Percentiles rank a stretch among this genome's conserved stretches.
phyloP scores from a whole-genome alignment of 2,329 filamentous ascomycete genomes.

The Elsinoe australis region DNA sequence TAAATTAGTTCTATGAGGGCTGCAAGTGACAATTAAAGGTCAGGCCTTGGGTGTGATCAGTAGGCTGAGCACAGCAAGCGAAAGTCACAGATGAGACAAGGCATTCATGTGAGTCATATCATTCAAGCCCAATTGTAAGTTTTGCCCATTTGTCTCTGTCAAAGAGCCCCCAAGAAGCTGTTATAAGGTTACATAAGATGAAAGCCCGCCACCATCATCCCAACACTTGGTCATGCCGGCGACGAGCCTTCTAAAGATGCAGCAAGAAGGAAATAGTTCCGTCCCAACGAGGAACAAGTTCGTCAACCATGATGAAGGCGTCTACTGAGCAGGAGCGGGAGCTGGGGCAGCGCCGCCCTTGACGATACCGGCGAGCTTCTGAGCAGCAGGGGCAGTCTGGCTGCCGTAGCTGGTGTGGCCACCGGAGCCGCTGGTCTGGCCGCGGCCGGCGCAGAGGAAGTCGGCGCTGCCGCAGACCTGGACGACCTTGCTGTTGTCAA shows the following conservation, averaged over 20 bases:
- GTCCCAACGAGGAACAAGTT: not conserved
- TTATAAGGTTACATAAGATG: conserved; percentile 1
- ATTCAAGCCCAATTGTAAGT: not conserved
- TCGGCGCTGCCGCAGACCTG: conserved; percentile 24
- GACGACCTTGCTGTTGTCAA: conserved; percentile 23
- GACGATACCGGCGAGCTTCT: conserved; percentile 20
- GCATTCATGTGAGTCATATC: no score
- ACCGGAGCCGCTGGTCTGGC: conserved; percentile 21
- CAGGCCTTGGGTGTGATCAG: no score
- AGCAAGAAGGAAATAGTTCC: conserved; percentile 6
- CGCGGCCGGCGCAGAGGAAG: conserved; percentile 21
- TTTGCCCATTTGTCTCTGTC: conserved; percentile 1
- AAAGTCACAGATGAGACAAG: no score
- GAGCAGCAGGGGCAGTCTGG: conserved; percentile 24
- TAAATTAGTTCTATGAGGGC: no score
- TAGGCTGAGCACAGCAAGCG: no score
- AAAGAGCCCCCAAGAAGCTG: conserved; percentile 6
- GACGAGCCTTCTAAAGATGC: not conserved
- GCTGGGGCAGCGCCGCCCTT: not conserved
- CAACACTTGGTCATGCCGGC: conserved; percentile 11
- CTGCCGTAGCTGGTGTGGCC: conserved; percentile 23
- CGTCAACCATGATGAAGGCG: conserved; percentile 3
- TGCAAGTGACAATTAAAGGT: no score
- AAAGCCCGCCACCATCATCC: not conserved
- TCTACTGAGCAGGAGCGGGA: conserved; percentile 8